Percentiles rank a stretch among this genome's conserved stretches.
Conservation (phyloP, 1,139 yeast genomes). For the Nakaseomyces nivariensis region DNA sequence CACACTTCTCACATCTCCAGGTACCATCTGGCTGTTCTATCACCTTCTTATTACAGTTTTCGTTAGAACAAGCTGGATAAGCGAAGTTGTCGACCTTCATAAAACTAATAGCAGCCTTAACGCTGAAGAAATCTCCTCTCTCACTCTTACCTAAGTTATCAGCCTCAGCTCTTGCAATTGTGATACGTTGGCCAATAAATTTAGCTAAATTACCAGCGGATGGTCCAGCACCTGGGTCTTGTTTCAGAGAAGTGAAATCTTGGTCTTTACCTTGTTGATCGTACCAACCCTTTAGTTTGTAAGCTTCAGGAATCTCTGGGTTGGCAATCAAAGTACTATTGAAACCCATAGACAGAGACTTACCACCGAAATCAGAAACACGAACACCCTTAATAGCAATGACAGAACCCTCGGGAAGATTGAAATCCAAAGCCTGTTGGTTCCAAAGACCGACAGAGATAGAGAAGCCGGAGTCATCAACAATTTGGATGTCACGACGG, state of each 20-base stretch:
- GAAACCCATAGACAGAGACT: constrained; percentile 71
- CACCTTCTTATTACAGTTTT: constrained; percentile 76
- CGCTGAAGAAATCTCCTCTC: constrained; percentile 65
- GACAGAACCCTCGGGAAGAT: constrained; percentile 69
- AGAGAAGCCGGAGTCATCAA: constrained; percentile 73
- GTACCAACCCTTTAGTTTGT: constrained; percentile 87
- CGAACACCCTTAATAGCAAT: constrained; percentile 86
- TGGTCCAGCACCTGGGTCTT: constrained; percentile 27
- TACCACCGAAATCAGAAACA: constrained; percentile 82
- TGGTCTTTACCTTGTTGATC: constrained; percentile 65
- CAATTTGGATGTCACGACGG: constrained; percentile 79
- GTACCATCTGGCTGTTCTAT: constrained; percentile 59
- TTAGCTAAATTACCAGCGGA: constrained; percentile 25
- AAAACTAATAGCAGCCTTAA: constrained; percentile 65
- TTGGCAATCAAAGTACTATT: constrained; percentile 66
- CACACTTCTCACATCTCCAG: constrained; percentile 95
- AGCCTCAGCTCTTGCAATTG: constrained; percentile 56
- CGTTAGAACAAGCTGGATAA: constrained; percentile 82
- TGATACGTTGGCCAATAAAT: constrained; percentile 43
- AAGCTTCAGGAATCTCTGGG: constrained; percentile 87
- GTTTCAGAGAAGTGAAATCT: constrained; percentile 52
- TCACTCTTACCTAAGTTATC: constrained; percentile 66
- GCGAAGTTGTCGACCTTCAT: constrained; percentile 67
- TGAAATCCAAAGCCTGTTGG: constrained; percentile 69
- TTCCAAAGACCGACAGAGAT: constrained; percentile 87